These are phyloP conservation scores for Rhizopogon roseolus DNA, from an alignment of 768 basidiomycete species.

Conservation along the genomic window DNA sequence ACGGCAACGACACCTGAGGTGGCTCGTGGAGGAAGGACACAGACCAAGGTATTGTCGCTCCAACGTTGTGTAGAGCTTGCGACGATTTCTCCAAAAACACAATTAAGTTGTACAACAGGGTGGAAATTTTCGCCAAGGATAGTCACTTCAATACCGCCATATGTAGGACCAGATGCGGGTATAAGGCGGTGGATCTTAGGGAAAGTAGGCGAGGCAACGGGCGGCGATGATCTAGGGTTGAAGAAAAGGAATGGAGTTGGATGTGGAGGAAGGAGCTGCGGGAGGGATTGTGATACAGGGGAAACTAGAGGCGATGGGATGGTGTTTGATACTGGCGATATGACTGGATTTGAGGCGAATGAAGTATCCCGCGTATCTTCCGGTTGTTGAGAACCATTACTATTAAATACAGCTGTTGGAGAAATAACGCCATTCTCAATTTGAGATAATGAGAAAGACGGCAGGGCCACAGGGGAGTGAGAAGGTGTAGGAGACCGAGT, in stretches of 20 bases:
- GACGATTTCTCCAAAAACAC: slow-evolving; percentile 79
- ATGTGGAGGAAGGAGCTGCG: slow-evolving; percentile 30
- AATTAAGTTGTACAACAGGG: slow-evolving; percentile 61
- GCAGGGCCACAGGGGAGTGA: slow-evolving; percentile 12
- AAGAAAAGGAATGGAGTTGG: slow-evolving; percentile 61
- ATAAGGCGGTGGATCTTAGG: slow-evolving; percentile 85
- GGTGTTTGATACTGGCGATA: slow-evolving; percentile 12
- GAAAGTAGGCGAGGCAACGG: slow-evolving; percentile 43
- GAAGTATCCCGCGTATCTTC: slow-evolving; percentile 4
- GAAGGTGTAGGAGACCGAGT: slow-evolving; percentile 28
- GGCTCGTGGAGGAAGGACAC: slow-evolving; percentile 79
- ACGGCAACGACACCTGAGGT: slow-evolving; percentile 85
- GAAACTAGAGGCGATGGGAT: slow-evolving; percentile 7
- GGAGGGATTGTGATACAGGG: slow-evolving; percentile 7
- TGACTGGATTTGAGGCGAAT: slow-evolving; percentile 11
- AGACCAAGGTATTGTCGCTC: slow-evolving; percentile 92
- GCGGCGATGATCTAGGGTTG: slow-evolving; percentile 43
- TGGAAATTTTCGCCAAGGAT: slow-evolving; percentile 90
- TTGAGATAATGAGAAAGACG: slow-evolving; percentile 8
- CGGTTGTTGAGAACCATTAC: neutral
- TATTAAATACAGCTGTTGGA: neutral
- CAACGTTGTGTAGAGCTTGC: slow-evolving; percentile 86
- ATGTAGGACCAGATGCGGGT: slow-evolving; percentile 78
- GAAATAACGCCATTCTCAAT: neutral
- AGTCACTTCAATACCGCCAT: slow-evolving; percentile 93